phyloP scores from a whole-genome alignment of 2,329 filamentous ascomycete genomes.

The Pseudogymnoascus sp. region DNA sequence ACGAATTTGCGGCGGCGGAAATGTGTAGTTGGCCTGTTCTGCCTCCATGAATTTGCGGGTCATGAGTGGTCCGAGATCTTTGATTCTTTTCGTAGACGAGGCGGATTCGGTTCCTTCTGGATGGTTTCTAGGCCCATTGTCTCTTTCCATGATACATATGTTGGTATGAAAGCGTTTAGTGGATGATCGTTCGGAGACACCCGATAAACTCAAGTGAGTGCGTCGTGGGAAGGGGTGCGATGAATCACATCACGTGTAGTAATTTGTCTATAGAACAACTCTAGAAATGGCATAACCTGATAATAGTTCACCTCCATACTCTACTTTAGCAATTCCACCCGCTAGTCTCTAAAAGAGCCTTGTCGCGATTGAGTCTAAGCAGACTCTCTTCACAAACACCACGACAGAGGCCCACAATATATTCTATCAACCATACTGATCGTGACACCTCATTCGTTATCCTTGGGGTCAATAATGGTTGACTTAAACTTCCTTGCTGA shows the following conservation, averaged over 20 bases:
- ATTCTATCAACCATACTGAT: neutral
- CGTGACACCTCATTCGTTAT: slow-evolving; percentile 45
- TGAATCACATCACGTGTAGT: neutral
- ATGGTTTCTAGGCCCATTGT: neutral
- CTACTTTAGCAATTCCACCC: too few relatives aligned
- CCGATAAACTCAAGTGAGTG: neutral
- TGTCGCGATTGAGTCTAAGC: neutral
- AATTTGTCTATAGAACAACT: neutral
- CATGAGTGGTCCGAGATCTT: neutral
- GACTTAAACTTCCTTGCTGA: slow-evolving; percentile 34
- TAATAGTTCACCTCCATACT: too few relatives aligned
- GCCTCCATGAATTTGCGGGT: neutral
- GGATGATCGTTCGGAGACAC: neutral
- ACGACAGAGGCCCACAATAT: neutral
- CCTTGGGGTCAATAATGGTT: slow-evolving; percentile 46
- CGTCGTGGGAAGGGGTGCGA: neutral
- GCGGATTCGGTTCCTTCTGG: neutral
- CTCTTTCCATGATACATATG: neutral
- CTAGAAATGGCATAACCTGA: neutral
- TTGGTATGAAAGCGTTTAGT: too few relatives aligned
- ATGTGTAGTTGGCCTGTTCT: neutral
- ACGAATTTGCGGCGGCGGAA: neutral
- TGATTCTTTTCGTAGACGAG: neutral
- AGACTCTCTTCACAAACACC: neutral
- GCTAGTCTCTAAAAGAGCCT: too few relatives aligned